Base-by-base conservation (phyloP, 2,329 filamentous ascomycete genomes). In the Colletotrichum shisoi region DNA sequence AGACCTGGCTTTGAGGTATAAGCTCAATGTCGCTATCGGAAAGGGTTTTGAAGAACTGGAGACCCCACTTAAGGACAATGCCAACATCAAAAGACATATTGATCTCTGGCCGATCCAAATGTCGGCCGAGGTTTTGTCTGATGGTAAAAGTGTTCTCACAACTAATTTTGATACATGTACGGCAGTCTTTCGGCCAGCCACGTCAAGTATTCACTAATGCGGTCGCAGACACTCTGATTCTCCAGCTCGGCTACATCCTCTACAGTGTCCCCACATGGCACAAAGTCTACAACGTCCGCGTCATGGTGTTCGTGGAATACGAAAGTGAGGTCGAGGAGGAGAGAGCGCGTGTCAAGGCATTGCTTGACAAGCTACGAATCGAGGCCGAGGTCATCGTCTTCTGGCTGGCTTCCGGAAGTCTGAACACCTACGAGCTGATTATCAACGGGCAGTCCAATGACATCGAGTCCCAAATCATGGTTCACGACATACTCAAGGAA, bases 71-170 rank as follows among this genome's bases (percentile, higher is more conserved):
- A 76, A 82, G 0, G 82, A 87, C 45, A 84, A 83, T 4, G 73
- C 76, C 19, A 87, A 89, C 60, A 81, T 80, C 4, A 94, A 94
- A 74, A 91, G 88, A 73, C 94, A 90, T 73, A 92, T 96, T 69
- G 93, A 96, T 73, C 80, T 96, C 4, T 96, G 93, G 93, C 93
- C 93, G 0, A 95, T 96, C 60, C 93, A 96, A 71, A 96, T 96
- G 92, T 94, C 92, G 6, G 92, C 92, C 1, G 91, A 94, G 72
- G 86, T 95, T 40, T 86, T 87, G 0, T 82, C 89, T 1, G 88
- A 90, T 70, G 84, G 84, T 1, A 86, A 87, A 73, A 88, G 84
- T 70, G 83, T 95, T 6, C 77, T 94, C 62, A 96, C 93, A 0
- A 95, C 91, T 0, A 96, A 96, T 71, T 96, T 96, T 75, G 93